A percentile compares a stretch with the other conserved stretches of the same genome.
Conservation (phyloP, 1,284 basidiomycete species). For the Moesziomyces sp. region DNA sequence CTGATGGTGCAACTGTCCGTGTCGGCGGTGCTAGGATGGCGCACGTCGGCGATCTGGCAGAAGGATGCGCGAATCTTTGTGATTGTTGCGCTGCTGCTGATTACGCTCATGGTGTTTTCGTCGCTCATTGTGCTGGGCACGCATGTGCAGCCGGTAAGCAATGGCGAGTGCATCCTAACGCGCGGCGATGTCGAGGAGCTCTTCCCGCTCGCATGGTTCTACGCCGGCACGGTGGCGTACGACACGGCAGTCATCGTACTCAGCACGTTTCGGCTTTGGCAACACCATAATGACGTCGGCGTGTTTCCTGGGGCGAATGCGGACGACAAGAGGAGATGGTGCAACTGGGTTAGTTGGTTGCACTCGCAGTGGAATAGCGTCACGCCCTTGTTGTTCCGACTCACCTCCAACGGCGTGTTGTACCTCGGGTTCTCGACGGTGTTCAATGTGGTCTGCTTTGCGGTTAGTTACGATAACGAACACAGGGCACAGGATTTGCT, state of each 20-base stretch:
- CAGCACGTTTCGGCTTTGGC: constrained; percentile 44
- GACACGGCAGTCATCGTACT: constrained; percentile 47
- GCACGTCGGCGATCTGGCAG: constrained; percentile 60
- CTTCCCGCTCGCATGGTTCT: constrained; percentile 54
- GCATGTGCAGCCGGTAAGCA: constrained; percentile 21
- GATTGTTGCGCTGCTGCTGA: constrained; percentile 32
- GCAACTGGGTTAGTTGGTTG: constrained; percentile 12
- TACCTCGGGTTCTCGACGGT: constrained; percentile 49
- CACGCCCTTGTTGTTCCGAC: constrained; percentile 46
- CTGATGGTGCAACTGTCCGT: constrained; percentile 51
- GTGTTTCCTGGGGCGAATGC: constrained; percentile 8
- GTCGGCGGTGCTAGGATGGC: constrained; percentile 50
- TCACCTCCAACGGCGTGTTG: constrained; percentile 50
- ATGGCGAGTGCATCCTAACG: constrained; percentile 40
- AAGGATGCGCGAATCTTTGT: constrained; percentile 44
- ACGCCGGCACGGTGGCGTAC: constrained; percentile 45
- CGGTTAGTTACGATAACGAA: constrained; percentile 28
- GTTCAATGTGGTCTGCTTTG: constrained; percentile 55
- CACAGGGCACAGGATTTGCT: constrained; percentile 47
- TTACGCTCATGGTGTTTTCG: constrained; percentile 39
- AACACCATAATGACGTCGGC: constrained; percentile 25
- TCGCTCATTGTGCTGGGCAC: constrained; percentile 46
- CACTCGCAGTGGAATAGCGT: constrained; percentile 31
- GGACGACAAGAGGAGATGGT: constrained; percentile 1
- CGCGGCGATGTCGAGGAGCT: constrained; percentile 17